Percentiles rank a stretch among this genome's conserved stretches.
phyloP scores from a whole-genome alignment of 75 land plant species.

The Picea glauca region DNA sequence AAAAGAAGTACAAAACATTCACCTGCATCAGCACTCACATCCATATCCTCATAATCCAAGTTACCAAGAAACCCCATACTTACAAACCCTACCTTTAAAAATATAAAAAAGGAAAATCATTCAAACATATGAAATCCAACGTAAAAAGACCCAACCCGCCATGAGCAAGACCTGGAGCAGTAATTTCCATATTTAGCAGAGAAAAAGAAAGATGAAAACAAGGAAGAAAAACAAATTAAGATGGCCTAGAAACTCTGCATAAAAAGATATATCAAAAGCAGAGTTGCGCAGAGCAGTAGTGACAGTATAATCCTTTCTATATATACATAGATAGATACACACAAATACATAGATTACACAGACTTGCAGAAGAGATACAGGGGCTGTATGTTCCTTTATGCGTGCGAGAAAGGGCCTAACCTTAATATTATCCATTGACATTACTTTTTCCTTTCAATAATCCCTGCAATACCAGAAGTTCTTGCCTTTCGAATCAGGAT shows the following conservation, averaged over 20 bases:
- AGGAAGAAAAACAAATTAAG: background rate
- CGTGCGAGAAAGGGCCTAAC: background rate
- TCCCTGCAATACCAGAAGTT: background rate
- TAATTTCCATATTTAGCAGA: background rate
- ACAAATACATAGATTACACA: too few relatives aligned
- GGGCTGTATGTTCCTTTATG: too few relatives aligned
- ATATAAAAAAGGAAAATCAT: background rate
- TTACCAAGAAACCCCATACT: background rate
- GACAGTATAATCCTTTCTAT: background rate
- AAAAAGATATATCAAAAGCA: background rate
- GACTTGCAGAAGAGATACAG: background rate
- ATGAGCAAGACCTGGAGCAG: background rate
- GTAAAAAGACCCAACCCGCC: background rate
- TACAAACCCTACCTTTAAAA: background rate
- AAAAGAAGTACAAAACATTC: background rate
- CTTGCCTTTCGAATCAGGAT: background rate
- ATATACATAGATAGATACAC: too few relatives aligned
- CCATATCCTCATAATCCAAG: background rate
- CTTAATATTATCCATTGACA: background rate
- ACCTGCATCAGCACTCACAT: background rate
- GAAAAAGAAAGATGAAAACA: background rate
- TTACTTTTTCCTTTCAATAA: background rate
- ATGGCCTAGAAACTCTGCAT: background rate
- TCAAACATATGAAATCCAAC: background rate
- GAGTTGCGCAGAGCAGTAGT: background rate